phyloP scores from a whole-genome alignment of 441 rosid genomes.

The Populus tomentosa region DNA sequence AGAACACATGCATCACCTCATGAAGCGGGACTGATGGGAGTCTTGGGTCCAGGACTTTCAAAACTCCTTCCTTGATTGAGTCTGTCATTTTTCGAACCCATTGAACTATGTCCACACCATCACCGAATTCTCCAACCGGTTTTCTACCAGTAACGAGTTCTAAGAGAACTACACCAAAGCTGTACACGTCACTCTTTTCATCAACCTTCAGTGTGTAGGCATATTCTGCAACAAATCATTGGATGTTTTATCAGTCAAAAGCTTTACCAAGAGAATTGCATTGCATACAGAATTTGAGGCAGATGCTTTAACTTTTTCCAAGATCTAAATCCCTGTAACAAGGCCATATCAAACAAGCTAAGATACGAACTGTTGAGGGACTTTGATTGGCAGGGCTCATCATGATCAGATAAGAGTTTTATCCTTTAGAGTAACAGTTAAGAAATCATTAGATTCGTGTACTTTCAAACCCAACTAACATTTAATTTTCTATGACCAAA shows the following conservation, averaged over 20 bases:
- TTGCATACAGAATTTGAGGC: neutral
- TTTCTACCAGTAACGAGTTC: slow-evolving; percentile 81
- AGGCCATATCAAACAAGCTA: too few relatives aligned
- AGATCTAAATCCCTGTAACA: neutral
- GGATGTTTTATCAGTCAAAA: neutral
- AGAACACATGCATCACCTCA: slow-evolving; percentile 86
- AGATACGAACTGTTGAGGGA: too few relatives aligned
- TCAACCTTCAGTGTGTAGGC: slow-evolving; percentile 95
- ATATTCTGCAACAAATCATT: slow-evolving; percentile 52
- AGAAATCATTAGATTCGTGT: slow-evolving; percentile 19
- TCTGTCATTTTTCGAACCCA: slow-evolving; percentile 93
- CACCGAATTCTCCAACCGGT: slow-evolving; percentile 96
- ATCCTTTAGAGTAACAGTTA: neutral
- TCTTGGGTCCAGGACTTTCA: slow-evolving; percentile 73
- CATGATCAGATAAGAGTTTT: neutral
- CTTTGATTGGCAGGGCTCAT: neutral
- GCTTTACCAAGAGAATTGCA: neutral
- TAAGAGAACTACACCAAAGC: slow-evolving; percentile 86
- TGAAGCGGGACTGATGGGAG: slow-evolving; percentile 77
- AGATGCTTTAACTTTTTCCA: neutral
- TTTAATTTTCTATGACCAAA: slow-evolving; percentile 12
- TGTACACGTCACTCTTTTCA: slow-evolving; percentile 98
- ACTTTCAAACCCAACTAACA: slow-evolving; percentile 22
- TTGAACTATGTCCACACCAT: slow-evolving; percentile 94
- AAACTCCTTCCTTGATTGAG: slow-evolving; percentile 76